These are phyloP conservation scores for Penicillium ucsense DNA, from an alignment of 495 filamentous ascomycete genomes.

Conservation along the genomic window DNA sequence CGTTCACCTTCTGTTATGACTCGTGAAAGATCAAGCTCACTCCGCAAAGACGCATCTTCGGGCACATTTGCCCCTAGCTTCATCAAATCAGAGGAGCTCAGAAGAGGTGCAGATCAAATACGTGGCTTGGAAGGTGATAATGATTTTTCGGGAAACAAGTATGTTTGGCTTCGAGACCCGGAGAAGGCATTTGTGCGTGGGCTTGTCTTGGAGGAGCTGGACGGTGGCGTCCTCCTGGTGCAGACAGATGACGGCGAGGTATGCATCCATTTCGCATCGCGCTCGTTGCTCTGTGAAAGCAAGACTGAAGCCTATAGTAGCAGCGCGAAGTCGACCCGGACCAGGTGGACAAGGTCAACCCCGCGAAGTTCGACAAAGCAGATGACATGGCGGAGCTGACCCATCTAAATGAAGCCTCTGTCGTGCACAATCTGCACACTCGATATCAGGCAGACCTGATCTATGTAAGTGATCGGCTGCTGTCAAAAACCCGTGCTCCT, in stretches of 20 bases:
- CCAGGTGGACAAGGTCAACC: constrained; percentile 95
- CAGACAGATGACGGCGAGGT: constrained; percentile 93
- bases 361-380: constrained; percentile 97
- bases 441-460: constrained; percentile 93
- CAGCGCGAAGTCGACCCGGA: constrained; percentile 80
- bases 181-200: constrained; percentile 84
- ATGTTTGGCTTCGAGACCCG: constrained; percentile 90
- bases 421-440: constrained; percentile 92
- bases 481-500: not conserved
- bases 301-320: constrained; percentile 28
- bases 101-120: constrained; percentile 55
- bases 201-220: constrained; percentile 76
- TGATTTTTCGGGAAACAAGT: constrained; percentile 97
- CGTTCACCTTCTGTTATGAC: constrained; percentile 15
- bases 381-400: constrained; percentile 99
- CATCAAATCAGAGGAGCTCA: constrained; percentile 74
- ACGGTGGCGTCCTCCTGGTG: constrained; percentile 58
- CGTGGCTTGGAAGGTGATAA: constrained; percentile 84
- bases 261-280: constrained; percentile 19
- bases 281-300: too few relatives aligned
- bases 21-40: constrained; percentile 51
- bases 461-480: constrained; percentile 48
- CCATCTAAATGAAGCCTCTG: constrained; percentile 93
- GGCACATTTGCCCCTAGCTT: constrained; percentile 93
- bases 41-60: constrained; percentile 42